Percentiles rank a stretch among this genome's conserved stretches.
These are phyloP conservation scores for Silene uniflora DNA, from an alignment of 148 eudicot genomes.

Conservation along the genomic window DNA sequence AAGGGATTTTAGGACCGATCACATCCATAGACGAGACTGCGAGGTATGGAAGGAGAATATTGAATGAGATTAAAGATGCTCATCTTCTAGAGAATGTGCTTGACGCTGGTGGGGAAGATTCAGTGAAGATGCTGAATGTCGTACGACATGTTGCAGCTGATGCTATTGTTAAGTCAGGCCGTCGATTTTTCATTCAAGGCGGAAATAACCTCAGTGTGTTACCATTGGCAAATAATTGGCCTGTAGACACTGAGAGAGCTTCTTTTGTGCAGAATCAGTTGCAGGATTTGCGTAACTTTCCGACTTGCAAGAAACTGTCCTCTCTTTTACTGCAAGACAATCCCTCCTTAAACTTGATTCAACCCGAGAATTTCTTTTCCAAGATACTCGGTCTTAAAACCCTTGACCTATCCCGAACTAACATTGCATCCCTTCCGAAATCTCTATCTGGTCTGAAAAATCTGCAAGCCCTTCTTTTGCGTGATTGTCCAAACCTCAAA, in stretches of 20 bases:
- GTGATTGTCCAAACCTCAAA: conserved; percentile 24
- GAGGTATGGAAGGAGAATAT: conserved; percentile 16
- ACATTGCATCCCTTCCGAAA: conserved; percentile 23
- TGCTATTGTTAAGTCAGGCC: conserved; percentile 15
- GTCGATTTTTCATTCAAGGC: conserved; percentile 9
- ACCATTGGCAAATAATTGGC: conserved; percentile 24
- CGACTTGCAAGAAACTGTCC: conserved; percentile 21
- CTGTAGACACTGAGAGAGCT: conserved; percentile 24
- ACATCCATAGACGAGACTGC: conserved; percentile 16
- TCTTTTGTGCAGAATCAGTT: conserved; percentile 30
- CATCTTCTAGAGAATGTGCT: conserved; percentile 25
- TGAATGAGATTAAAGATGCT: conserved; percentile 33
- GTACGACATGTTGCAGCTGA: conserved; percentile 24
- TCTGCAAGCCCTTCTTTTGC: conserved; percentile 28
- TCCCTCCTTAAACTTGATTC: conserved; percentile 14
- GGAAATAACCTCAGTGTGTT: conserved; percentile 20
- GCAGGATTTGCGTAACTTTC: conserved; percentile 18
- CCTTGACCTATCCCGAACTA: conserved; percentile 30
- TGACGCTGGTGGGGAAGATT: conserved; percentile 14
- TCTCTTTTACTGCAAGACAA: conserved; percentile 28
- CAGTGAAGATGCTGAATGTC: conserved; percentile 25
- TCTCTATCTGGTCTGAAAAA: conserved; percentile 23
- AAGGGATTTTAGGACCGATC: conserved; percentile 30
- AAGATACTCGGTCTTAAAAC: conserved; percentile 24
- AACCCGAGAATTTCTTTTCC: conserved; percentile 25